Evolutionary conservation across 2,329 filamentous ascomycete genomes (phyloP), one percentile per base, ranked within the genome.

Genomic region (Beauveria pseudobassiana): DNA sequence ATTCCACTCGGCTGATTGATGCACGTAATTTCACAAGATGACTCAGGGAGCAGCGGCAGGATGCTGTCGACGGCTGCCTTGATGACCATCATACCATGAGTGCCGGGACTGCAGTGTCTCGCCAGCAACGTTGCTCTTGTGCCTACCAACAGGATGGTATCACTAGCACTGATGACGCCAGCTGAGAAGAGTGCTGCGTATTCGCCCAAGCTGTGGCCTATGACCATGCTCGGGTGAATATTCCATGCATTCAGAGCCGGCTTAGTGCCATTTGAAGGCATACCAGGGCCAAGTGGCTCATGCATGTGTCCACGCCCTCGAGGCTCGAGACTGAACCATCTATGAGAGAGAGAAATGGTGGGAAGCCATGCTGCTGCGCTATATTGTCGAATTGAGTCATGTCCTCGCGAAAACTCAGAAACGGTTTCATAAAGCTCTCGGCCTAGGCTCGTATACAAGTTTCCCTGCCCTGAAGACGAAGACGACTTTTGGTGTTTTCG

Each of bases 1-100:
- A 87, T 91, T 73, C 90, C 88, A 61, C 85, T 79, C 0, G 85
- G 85, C 0, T 86, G 85, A 68, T 93, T 93, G 73, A 90, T 82
- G 76, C 90, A 93, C 26, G 89, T 87, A 48, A 81, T 69, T 49
- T 80, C 79, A 79, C 20, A 50, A 16, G 30, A 40, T 24, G n/a
- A 76, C 79, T 64, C 78, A 75, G 14, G 80, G 74, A 22, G 79
- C 77, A 53, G 82, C 69, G 46, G 24, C 46, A 50, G 7, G 46
- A 50, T 16, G 46, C 6, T 28, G 46, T 50, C 46, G 6, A 9
- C 22, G 46, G 22, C 3, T 34, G 49, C 28, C 18, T 51, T 51
- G 49, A 51, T 34, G 28, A 28, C 49, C 49, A 51, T 12, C 80
- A 83, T 84, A 38, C 80, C 80, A 67, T 92, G 88, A 1, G 83